Conservation (phyloP, 2,329 filamentous ascomycete genomes). For the Aspergillus sp. region DNA sequence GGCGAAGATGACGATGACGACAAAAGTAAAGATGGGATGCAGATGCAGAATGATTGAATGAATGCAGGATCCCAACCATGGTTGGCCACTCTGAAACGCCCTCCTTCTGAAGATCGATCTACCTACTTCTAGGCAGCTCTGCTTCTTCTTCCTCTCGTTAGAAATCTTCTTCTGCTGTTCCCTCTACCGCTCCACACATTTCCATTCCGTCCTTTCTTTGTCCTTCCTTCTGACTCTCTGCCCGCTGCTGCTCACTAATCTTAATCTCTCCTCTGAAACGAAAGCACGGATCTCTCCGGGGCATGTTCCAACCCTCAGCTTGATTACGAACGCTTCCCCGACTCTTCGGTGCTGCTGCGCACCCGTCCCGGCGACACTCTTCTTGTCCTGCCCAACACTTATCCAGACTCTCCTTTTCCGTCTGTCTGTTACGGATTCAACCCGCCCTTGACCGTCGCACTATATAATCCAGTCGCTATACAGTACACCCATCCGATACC, state of each 20-base stretch:
- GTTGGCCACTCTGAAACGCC: too few relatives aligned
- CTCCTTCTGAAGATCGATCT: too few relatives aligned
- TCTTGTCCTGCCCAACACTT: neutral
- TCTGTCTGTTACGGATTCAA: neutral
- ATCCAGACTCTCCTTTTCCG: neutral
- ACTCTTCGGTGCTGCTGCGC: neutral
- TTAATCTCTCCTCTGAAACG: constrained; percentile 32
- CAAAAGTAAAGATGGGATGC: too few relatives aligned
- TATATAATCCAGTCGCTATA: constrained; percentile 1
- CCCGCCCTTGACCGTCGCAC: neutral
- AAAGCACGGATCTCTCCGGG: constrained; percentile 34
- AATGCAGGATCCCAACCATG: too few relatives aligned
- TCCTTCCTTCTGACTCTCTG: constrained; percentile 2
- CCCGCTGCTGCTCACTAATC: constrained; percentile 1
- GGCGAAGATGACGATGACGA: too few relatives aligned
- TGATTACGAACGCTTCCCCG: neutral
- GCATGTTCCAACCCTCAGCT: constrained; percentile 13
- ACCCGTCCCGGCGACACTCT: neutral
- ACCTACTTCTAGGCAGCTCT: too few relatives aligned
- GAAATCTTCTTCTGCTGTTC: neutral
- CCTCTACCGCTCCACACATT: neutral
- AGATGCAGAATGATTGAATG: too few relatives aligned
- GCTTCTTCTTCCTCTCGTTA: too few relatives aligned
- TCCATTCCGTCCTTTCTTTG: neutral
- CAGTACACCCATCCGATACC: neutral